A percentile compares a stretch with the other conserved stretches of the same genome.
Evolutionary conservation across 495 filamentous ascomycete genomes (phyloP).

Genomic region (Beverwykella pulmonaria): DNA sequence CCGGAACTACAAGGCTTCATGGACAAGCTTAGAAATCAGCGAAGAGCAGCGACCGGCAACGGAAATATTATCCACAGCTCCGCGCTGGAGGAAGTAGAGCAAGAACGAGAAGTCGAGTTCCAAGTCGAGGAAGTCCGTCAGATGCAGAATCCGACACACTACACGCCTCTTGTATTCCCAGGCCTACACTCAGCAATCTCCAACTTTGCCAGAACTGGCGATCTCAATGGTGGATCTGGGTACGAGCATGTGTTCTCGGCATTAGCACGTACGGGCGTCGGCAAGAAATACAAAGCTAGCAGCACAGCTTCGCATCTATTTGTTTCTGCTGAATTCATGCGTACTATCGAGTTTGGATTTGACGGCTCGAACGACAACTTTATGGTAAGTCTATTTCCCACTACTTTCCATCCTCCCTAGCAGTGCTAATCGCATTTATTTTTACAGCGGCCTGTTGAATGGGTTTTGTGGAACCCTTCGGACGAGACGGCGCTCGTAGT

Average conservation of each 20-base stretch:
- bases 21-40: conserved; percentile 39
- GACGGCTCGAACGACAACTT: conserved; percentile 45
- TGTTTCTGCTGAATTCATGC: conserved; percentile 49
- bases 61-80: conserved; percentile 45
- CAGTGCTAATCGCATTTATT: background rate
- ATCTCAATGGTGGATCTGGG: background rate
- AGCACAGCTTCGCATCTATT: conserved; percentile 40
- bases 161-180: conserved; percentile 40
- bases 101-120: conserved; percentile 54
- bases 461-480: conserved; percentile 50
- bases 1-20: conserved; percentile 24
- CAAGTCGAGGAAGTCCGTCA: conserved; percentile 57
- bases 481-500: conserved; percentile 53
- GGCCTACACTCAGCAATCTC: conserved; percentile 47
- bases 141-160: conserved; percentile 46
- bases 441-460: conserved; percentile 51
- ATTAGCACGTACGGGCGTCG: background rate
- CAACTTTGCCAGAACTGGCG: conserved; percentile 48
- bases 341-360: conserved; percentile 30
- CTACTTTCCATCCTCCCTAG: background rate
- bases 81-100: conserved; percentile 58
- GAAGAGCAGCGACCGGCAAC: conserved; percentile 39
- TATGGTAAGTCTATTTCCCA: conserved; percentile 8
- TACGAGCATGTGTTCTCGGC: conserved; percentile 6
- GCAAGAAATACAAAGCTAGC: background rate